A percentile compares a stretch with the other conserved stretches of the same genome.
Conservation (phyloP, 1,284 basidiomycete species). For the Cystobasidium slooffiae region DNA sequence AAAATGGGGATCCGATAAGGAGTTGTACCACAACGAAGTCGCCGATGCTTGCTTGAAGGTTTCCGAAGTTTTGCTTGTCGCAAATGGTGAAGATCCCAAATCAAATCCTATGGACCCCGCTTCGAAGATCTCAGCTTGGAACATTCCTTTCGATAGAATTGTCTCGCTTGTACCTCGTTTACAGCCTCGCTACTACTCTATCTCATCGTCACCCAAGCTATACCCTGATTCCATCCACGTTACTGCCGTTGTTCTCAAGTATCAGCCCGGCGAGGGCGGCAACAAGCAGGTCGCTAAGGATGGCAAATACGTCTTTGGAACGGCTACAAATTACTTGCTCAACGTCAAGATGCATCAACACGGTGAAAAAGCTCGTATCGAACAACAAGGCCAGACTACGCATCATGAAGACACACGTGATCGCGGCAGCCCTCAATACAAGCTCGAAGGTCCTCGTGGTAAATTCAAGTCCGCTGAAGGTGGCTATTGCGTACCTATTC, state of each 20-base stretch:
- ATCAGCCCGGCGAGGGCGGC: conserved; percentile 64
- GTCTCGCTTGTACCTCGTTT: conserved; percentile 90
- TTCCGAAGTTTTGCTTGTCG: conserved; percentile 86
- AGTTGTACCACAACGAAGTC: conserved; percentile 76
- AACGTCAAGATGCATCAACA: conserved; percentile 82
- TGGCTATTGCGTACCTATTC: conserved; percentile 69
- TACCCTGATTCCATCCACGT: conserved; percentile 86
- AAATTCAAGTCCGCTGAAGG: conserved; percentile 70
- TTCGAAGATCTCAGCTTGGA: conserved; percentile 72
- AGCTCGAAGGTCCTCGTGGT: conserved; percentile 84
- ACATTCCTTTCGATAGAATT: conserved; percentile 96
- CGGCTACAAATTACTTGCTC: conserved; percentile 88
- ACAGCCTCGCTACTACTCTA: conserved; percentile 97
- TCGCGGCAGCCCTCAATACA: conserved; percentile 69
- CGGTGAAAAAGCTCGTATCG: conserved; percentile 53
- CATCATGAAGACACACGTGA: conserved; percentile 59
- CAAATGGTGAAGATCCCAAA: conserved; percentile 73
- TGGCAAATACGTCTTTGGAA: conserved; percentile 73
- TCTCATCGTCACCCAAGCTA: conserved; percentile 94
- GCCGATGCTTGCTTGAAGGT: conserved; percentile 82
- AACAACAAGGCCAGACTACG: conserved; percentile 61
- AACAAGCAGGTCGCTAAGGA: conserved; percentile 57
- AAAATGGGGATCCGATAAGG: conserved; percentile 83
- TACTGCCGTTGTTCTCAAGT: conserved; percentile 92
- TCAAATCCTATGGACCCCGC: conserved; percentile 60